Evolutionary conservation across 2,329 filamentous ascomycete species (phyloP), one percentile per base, ranked within the genome.

Genomic region (Paecilomyces sp.): DNA sequence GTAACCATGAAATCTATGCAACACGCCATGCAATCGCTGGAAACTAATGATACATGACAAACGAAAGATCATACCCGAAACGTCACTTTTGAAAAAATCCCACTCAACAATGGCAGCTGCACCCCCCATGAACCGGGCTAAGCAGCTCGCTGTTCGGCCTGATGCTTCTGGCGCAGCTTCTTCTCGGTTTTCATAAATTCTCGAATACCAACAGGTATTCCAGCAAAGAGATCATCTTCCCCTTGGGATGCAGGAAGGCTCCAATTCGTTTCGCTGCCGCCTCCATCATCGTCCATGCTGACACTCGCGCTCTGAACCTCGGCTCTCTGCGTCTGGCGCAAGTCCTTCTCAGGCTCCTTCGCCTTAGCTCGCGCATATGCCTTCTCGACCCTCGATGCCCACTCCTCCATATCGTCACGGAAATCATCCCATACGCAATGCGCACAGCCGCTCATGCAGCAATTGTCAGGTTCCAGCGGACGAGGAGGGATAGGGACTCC

Each of bases 161-260:
- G 74, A 71, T 92, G 90, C 74, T 85, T 88, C 74, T 90, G 82
- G 75, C 91, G 93, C 62, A 99, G 75, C 73, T 81, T 88, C 83
- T 97, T 97, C 79, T 99, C 94, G 61, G 88, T 92, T 79, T 89
- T 91, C 93, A 99, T 97, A 70, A 99, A 99, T 74, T 96, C 93
- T 62, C 91, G 82, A 65, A 99, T 97, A 0, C 93, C 94, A 9
- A 97, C 90, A 0, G 94, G 93, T 57, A 99, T 87, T 65, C 85
- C 85, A 56, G 85, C 84, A 68, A 96, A 95, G 36, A 96, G 71
- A 56, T 90, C 86, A 61, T 87, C 81, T 1, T 76, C 74, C 79
- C n/a, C 30, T 1, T 77, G 67, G 75, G 78, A 52, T 68, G 68
- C 74, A 30, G 79, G 73, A 13, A 67, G 59, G 25, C 74, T 69